These are phyloP conservation scores for Suhomyces maxii DNA, from an alignment of 1,139 yeast species.

Conservation along the genomic window DNA sequence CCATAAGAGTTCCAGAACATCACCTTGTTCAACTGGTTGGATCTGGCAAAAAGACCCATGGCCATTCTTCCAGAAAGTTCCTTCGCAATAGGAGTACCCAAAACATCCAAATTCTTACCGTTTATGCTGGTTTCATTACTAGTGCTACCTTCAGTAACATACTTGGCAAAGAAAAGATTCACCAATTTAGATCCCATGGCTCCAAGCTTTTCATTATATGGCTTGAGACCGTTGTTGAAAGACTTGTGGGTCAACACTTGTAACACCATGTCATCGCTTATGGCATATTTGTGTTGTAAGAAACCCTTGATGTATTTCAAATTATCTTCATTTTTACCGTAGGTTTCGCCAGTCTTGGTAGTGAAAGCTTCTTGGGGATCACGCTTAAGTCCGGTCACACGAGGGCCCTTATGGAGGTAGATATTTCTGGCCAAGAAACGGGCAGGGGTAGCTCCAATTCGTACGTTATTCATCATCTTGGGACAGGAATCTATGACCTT, in stretches of 20 bases:
- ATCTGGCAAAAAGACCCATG: constrained; percentile 54
- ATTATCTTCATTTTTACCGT: constrained; percentile 55
- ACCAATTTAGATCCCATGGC: constrained; percentile 76
- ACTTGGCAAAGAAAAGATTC: constrained; percentile 57
- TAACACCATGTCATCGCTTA: constrained; percentile 58
- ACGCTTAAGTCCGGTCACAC: constrained; percentile 73
- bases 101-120: constrained; percentile 60
- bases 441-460: constrained; percentile 8
- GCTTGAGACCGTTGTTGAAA: constrained; percentile 86
- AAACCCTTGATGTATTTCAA: constrained; percentile 49
- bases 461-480: constrained; percentile 3
- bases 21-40: constrained; percentile 47
- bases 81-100: constrained; percentile 58
- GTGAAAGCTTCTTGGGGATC: constrained; percentile 67
- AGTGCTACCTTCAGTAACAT: constrained; percentile 40
- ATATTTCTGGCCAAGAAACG: constrained; percentile 16
- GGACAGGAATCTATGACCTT: not conserved
- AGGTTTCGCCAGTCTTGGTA: constrained; percentile 58
- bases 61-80: constrained; percentile 51
- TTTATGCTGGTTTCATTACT: constrained; percentile 44
- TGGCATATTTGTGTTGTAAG: constrained; percentile 41
- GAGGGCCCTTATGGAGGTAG: constrained; percentile 53
- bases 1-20: constrained; percentile 75
- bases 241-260: constrained; percentile 91
- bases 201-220: constrained; percentile 82